Conservation (phyloP, 1,284 basidiomycete genomes). For the Cryptococcus neoformans region DNA sequence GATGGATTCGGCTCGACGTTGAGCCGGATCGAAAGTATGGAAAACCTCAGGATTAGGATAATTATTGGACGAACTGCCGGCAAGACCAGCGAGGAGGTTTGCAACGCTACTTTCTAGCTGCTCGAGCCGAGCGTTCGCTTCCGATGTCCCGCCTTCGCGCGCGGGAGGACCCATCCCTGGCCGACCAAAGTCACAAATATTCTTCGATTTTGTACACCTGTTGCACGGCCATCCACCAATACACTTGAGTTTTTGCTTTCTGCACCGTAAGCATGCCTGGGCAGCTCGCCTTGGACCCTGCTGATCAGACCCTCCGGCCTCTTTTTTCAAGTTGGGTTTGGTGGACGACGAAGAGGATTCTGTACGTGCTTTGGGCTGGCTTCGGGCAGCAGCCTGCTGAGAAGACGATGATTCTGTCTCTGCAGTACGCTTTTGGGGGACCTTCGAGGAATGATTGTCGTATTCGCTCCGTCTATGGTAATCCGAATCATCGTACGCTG, state of each 20-base stretch:
- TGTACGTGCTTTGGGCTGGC: conserved; percentile 1
- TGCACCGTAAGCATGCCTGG: conserved; percentile 32
- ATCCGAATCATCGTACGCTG: too few relatives aligned
- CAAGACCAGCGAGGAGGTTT: conserved; percentile 25
- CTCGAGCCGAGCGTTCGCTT: conserved; percentile 18
- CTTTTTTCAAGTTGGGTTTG: not conserved
- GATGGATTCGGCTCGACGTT: conserved; percentile 2
- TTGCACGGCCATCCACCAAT: conserved; percentile 32
- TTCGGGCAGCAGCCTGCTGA: not conserved
- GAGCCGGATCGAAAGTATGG: conserved; percentile 11
- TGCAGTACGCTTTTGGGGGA: not conserved
- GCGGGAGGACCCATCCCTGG: conserved; percentile 4
- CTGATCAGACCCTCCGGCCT: not conserved
- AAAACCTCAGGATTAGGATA: conserved; percentile 16
- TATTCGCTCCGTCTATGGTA: too few relatives aligned
- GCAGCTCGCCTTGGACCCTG: conserved; percentile 14
- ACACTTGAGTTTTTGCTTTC: conserved; percentile 31
- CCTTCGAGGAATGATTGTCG: too few relatives aligned
- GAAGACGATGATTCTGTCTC: not conserved
- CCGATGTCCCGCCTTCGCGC: not conserved
- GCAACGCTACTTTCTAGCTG: conserved; percentile 32
- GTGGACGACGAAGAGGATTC: not conserved
- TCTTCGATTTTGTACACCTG: conserved; percentile 23
- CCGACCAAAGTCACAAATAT: conserved; percentile 25
- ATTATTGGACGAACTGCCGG: not conserved